A percentile compares a stretch with the other conserved stretches of the same genome.
phyloP scores from a whole-genome alignment of 2,329 filamentous ascomycete species.

The Ilyonectria destructans region DNA sequence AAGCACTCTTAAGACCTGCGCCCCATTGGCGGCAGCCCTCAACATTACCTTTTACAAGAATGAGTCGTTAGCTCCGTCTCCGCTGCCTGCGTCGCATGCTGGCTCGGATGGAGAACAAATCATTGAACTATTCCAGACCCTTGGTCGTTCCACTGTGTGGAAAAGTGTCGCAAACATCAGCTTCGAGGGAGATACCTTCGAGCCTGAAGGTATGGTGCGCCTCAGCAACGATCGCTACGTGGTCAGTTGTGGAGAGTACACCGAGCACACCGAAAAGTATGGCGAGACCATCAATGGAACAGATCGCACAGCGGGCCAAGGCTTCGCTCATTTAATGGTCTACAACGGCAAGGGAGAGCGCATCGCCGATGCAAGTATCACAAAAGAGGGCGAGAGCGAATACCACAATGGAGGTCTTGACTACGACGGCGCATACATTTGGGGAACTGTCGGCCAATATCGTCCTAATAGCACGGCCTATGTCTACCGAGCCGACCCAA shows the following conservation, averaged over 20 bases:
- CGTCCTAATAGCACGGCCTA: constrained; percentile 64
- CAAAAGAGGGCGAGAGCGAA: constrained; percentile 54
- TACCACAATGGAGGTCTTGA: constrained; percentile 67
- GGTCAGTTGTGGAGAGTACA: constrained; percentile 63
- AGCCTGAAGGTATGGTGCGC: constrained; percentile 66
- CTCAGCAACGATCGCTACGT: constrained; percentile 61
- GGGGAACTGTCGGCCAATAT: constrained; percentile 64
- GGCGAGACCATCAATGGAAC: constrained; percentile 66
- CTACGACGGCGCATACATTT: constrained; percentile 64
- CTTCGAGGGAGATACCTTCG: constrained; percentile 63
- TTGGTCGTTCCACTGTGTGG: constrained; percentile 61
- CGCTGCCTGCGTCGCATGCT: constrained; percentile 55
- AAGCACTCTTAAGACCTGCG: constrained; percentile 40
- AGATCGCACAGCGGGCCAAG: constrained; percentile 62
- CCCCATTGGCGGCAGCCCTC: constrained; percentile 37
- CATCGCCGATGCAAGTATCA: constrained; percentile 63
- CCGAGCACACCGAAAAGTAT: constrained; percentile 57
- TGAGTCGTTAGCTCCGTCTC: constrained; percentile 52
- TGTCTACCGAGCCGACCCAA: constrained; percentile 58
- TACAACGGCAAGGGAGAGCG: constrained; percentile 60
- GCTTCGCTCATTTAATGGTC: constrained; percentile 63
- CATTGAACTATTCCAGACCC: constrained; percentile 53
- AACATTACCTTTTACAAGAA: constrained; percentile 56
- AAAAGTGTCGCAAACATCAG: constrained; percentile 59
- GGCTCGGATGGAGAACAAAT: constrained; percentile 56